phyloP scores from a whole-genome alignment of 176 grass and related monocot species.

The Avena atlantica region DNA sequence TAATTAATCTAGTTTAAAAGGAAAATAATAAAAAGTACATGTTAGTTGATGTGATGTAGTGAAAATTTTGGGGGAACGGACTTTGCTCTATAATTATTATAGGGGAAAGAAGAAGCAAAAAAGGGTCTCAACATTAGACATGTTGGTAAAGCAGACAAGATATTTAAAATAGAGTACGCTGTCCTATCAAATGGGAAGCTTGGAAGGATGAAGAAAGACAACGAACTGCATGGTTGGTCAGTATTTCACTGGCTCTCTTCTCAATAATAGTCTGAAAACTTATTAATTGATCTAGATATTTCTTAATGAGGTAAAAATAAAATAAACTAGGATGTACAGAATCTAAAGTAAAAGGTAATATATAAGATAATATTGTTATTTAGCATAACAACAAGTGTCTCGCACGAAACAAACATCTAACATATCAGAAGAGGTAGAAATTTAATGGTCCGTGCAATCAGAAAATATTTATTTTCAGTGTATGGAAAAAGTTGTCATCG shows the following conservation, averaged over 20 bases:
- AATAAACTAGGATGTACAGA: neutral
- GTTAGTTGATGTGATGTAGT: too few relatives aligned
- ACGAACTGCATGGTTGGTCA: neutral
- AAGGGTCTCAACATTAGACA: neutral
- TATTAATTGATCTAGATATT: neutral
- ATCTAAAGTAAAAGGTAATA: neutral
- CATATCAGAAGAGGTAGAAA: too few relatives aligned
- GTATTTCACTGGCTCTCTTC: too few relatives aligned
- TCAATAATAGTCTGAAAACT: neutral
- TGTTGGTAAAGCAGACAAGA: neutral
- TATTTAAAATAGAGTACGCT: neutral
- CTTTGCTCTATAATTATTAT: too few relatives aligned
- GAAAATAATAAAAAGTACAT: slow-evolving; percentile 18
- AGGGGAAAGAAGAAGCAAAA: neutral
- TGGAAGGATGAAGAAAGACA: neutral
- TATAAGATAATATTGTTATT: too few relatives aligned
- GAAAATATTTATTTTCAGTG: too few relatives aligned
- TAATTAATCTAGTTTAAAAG: slow-evolving; percentile 67
- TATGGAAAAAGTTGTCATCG: too few relatives aligned
- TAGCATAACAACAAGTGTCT: too few relatives aligned
- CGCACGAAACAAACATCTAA: too few relatives aligned
- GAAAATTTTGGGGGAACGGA: too few relatives aligned
- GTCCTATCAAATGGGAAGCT: neutral
- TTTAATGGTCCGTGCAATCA: too few relatives aligned
- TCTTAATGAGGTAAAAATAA: neutral